Evolutionary conservation across 2,329 filamentous ascomycete species (phyloP).

Genomic region (Rhinocladiella similis): DNA sequence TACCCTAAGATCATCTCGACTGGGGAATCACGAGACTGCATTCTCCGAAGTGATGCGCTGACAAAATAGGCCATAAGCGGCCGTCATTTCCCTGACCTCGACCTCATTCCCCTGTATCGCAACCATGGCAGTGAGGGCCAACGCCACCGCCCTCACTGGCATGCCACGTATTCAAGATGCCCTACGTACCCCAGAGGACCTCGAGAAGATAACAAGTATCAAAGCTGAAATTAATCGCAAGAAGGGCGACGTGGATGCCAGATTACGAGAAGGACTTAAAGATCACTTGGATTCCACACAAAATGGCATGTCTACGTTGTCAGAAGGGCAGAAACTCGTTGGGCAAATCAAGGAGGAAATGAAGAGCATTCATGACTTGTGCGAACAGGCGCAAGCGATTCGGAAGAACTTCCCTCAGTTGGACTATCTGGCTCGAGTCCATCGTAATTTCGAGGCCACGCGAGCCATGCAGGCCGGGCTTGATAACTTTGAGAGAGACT

Average conservation of each 20-base stretch:
- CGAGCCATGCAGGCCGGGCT: conserved; percentile 91
- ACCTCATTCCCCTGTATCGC: neutral
- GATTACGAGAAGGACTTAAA: conserved; percentile 82
- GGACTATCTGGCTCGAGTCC: conserved; percentile 52
- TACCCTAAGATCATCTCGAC: no score
- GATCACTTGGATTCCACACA: conserved; percentile 95
- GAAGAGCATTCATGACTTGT: conserved; percentile 96
- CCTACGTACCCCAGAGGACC: conserved; percentile 90
- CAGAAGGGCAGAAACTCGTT: conserved; percentile 87
- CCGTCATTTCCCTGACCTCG: no score
- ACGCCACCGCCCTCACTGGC: conserved; percentile 60
- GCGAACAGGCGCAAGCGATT: conserved; percentile 95
- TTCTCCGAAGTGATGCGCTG: no score
- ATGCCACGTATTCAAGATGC: conserved; percentile 84
- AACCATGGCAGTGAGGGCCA: conserved; percentile 38
- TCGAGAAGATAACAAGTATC: conserved; percentile 89
- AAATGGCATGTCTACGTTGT: conserved; percentile 83
- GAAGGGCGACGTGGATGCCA: conserved; percentile 85
- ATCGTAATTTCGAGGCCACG: conserved; percentile 92
- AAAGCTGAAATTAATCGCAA: conserved; percentile 93
- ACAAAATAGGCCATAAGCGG: no score
- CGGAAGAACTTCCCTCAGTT: conserved; percentile 97
- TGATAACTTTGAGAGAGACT: conserved; percentile 78
- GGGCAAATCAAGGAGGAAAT: conserved; percentile 96
- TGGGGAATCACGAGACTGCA: no score